phyloP scores from a whole-genome alignment of 768 basidiomycete species.

The Botryobasidium botryosum region DNA sequence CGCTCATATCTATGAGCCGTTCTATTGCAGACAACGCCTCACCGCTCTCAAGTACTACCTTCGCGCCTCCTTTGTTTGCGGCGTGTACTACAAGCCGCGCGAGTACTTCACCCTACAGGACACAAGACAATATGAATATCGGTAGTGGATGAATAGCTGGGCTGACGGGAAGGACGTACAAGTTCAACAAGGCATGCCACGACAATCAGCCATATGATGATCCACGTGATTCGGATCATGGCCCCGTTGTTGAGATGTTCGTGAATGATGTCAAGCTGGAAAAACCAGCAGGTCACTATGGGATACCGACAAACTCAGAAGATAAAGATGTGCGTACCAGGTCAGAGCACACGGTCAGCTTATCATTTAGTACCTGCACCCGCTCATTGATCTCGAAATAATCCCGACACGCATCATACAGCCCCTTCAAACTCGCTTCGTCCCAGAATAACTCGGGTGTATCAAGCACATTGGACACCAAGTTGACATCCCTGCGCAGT shows the following conservation, averaged over 20 bases:
- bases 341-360: slow-evolving; percentile 72
- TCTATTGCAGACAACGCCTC: too few relatives aligned
- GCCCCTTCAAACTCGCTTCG: slow-evolving; percentile 71
- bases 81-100: slow-evolving; percentile 61
- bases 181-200: slow-evolving; percentile 79
- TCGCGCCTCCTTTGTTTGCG: too few relatives aligned
- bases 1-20: too few relatives aligned
- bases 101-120: slow-evolving; percentile 61
- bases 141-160: slow-evolving; percentile 15
- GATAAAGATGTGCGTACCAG: slow-evolving; percentile 32
- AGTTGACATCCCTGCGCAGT: slow-evolving; percentile 72
- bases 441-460: slow-evolving; percentile 92
- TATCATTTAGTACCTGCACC: slow-evolving; percentile 76
- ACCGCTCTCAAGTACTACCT: too few relatives aligned
- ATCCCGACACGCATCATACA: slow-evolving; percentile 86
- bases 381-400: slow-evolving; percentile 84
- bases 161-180: slow-evolving; percentile 22
- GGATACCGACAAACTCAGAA: background rate
- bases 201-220: slow-evolving; percentile 69
- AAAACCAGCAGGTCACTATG: slow-evolving; percentile 1
- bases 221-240: slow-evolving; percentile 82
- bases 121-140: background rate
- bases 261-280: slow-evolving; percentile 79
- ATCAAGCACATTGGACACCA: slow-evolving; percentile 86
- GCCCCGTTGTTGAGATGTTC: slow-evolving; percentile 81